Evolutionary conservation across 495 filamentous ascomycete genomes (phyloP).

Genomic region (Penicillium manginii): DNA sequence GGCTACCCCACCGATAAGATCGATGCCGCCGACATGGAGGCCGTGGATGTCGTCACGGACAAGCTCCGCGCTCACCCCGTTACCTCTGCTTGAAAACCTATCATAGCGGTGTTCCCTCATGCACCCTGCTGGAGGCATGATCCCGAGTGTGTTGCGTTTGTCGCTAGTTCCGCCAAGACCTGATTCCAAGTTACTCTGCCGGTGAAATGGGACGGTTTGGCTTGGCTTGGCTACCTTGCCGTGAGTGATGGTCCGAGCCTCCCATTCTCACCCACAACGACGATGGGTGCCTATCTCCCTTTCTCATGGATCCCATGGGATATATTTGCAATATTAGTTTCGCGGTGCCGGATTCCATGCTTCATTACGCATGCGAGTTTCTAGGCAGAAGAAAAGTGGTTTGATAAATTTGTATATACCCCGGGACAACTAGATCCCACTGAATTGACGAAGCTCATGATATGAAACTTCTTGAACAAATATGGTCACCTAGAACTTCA

Average conservation of each 20-base stretch:
- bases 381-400: constrained; percentile 9
- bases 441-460: background rate
- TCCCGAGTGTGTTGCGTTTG: too few species aligned
- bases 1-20: constrained; percentile 62
- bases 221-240: too few species aligned
- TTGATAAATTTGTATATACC: constrained; percentile 22
- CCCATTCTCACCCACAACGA: too few species aligned
- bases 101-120: too few species aligned
- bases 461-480: background rate
- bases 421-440: background rate
- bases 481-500: background rate
- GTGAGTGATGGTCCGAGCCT: too few species aligned
- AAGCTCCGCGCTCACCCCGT: constrained; percentile 59
- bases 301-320: too few species aligned
- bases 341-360: too few species aligned
- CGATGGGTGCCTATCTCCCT: background rate
- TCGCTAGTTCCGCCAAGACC: too few species aligned
- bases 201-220: too few species aligned
- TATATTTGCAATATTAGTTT: too few species aligned
- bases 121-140: too few species aligned
- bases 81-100: constrained; percentile 30
- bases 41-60: constrained; percentile 72
- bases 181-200: too few species aligned
- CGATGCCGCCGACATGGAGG: constrained; percentile 84
- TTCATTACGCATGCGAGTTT: constrained; percentile 2